Percentiles rank a stretch among this genome's conserved stretches.
Evolutionary conservation across 148 eudicot species (phyloP).

Genomic region (Rhododendron ovatum): DNA sequence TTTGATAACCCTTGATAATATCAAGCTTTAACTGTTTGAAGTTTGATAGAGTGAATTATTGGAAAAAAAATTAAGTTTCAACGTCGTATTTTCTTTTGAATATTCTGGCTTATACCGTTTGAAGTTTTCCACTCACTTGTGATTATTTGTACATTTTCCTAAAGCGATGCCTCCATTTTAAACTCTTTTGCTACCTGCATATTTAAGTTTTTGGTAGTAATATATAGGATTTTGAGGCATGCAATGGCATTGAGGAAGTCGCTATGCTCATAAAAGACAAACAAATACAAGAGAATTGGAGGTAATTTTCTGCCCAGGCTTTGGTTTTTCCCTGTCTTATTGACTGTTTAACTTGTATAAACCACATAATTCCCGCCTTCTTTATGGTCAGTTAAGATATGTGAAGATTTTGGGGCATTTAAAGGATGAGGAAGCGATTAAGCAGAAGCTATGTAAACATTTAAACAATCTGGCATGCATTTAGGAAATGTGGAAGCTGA

Average conservation of each 20-base stretch:
- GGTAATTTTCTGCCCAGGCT: slow-evolving; percentile 35
- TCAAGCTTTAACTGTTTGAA: no score
- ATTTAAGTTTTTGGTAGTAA: slow-evolving; percentile 6
- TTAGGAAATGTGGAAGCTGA: slow-evolving; percentile 4
- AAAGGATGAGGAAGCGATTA: slow-evolving; percentile 78
- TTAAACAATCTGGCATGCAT: slow-evolving; percentile 61
- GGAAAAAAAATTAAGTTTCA: no score
- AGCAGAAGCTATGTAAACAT: slow-evolving; percentile 88
- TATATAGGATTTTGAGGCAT: slow-evolving; percentile 74
- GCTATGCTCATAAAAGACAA: slow-evolving; percentile 82
- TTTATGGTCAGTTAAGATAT: not conserved
- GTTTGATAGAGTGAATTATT: no score
- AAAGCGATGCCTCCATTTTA: not conserved
- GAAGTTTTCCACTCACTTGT: no score
- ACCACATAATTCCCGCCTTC: not conserved
- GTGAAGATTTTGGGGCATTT: slow-evolving; percentile 13
- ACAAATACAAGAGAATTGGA: slow-evolving; percentile 80
- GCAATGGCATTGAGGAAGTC: slow-evolving; percentile 92
- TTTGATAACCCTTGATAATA: no score
- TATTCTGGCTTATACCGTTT: no score
- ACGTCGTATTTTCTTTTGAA: no score
- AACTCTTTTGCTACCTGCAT: not conserved
- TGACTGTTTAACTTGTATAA: not conserved
- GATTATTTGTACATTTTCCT: no score
- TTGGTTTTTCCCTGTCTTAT: not conserved